Evolutionary conservation across 1,284 basidiomycete species (phyloP), one percentile per base, ranked within the genome.

Genomic region (Hypsizygus ulmarius): DNA sequence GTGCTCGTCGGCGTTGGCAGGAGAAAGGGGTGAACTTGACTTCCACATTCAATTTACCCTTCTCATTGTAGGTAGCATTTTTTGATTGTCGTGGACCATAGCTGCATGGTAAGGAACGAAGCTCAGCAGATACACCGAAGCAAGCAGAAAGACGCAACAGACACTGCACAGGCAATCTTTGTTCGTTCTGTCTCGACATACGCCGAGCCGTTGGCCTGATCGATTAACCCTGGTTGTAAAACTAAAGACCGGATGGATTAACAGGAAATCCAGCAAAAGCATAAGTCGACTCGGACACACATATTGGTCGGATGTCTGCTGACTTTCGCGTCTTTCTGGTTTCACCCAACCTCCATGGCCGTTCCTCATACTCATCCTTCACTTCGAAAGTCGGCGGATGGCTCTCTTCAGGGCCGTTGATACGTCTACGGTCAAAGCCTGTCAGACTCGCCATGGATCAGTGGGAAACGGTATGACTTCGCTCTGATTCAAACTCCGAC

Each of bases 21-120:
- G 95, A 90, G 66, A 97, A 99, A 0, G 97, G 96, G 1, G 96
- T 82, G 63, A 96, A 97, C 68, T 98, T 97, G 52, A 97, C 90
- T 67, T 98, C 94, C 2, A 99, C 90, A 53, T 94, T 97, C 48
- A 99, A 70, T 50, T 82, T 82, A 0, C 95, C 96, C 53, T 84
- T 86, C 55, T 96, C 90, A 52, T 79, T 90, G 65, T 93, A 98
- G 1, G 81, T 66, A 43, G 79, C 71, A 53, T 77, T 82, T 74
- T 88, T 91, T 19, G 88, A 82, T 61, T 94, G 95, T 47, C 94
- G 82, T 7, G 96, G 97, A 0, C 96, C 96, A 66, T 97, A 97
- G 5, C 93, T 96, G 55, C 32, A 52, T 27, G 25, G 50, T 49
- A 46, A 32, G 48, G 44, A 42, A 55, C 45, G 43, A 27, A 44